phyloP scores from a whole-genome alignment of 1,284 basidiomycete genomes.

The Irpex sp. region DNA sequence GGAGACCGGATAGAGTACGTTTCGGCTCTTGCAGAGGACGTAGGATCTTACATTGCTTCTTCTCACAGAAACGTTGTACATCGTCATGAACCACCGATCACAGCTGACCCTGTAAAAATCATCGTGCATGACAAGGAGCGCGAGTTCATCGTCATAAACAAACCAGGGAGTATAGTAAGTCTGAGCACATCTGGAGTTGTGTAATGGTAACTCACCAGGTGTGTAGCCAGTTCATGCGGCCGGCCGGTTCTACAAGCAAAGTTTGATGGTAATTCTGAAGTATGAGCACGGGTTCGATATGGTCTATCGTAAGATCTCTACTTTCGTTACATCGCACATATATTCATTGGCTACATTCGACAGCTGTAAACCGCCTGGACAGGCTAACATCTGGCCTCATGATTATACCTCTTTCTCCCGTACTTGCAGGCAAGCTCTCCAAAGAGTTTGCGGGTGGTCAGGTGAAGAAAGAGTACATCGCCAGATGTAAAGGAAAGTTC shows the following conservation, averaged over 20 bases:
- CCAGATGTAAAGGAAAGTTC: conserved; percentile 81
- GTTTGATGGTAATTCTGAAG: conserved; percentile 84
- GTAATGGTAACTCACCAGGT: not conserved
- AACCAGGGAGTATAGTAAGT: conserved; percentile 90
- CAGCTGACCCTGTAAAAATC: conserved; percentile 82
- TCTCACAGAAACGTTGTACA: conserved; percentile 83
- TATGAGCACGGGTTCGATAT: conserved; percentile 82
- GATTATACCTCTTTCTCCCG: conserved; percentile 83
- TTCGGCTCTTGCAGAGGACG: not conserved
- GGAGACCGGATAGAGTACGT: conserved; percentile 90
- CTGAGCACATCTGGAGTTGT: conserved; percentile 20
- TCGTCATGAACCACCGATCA: conserved; percentile 94
- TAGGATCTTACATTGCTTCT: not conserved
- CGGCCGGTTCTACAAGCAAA: conserved; percentile 86
- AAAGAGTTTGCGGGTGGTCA: conserved; percentile 80
- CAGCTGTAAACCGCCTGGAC: conserved; percentile 94
- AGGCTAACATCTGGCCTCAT: conserved; percentile 94
- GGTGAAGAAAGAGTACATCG: conserved; percentile 90
- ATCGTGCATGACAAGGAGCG: conserved; percentile 75
- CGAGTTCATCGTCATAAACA: conserved; percentile 89
- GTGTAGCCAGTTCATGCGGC: conserved; percentile 83
- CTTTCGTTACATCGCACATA: not conserved
- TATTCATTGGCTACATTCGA: not conserved
- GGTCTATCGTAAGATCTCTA: conserved; percentile 68
- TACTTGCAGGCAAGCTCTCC: conserved; percentile 71